These are phyloP conservation scores for Ochetophila trinervis DNA, from an alignment of 306 rosid genomes.

Conservation along the genomic window DNA sequence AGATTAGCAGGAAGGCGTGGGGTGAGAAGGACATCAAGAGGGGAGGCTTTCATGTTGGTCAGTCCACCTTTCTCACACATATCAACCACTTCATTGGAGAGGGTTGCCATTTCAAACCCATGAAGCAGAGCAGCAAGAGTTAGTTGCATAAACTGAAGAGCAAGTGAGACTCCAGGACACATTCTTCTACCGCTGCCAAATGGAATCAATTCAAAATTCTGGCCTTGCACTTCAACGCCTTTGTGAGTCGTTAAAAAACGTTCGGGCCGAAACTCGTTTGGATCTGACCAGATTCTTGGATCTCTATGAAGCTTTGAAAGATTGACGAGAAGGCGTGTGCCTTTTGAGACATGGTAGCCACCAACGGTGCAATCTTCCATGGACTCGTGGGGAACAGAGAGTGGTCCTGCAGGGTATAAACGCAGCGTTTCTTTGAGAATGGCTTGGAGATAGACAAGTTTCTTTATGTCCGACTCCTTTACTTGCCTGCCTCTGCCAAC, in stretches of 20 bases:
- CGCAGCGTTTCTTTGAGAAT: conserved; percentile 14
- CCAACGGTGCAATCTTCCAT: conserved; percentile 13
- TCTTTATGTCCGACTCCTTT: conserved; percentile 3
- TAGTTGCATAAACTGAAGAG: conserved; percentile 7
- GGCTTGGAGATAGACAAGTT: conserved; percentile 12
- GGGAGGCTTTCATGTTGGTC: conserved; percentile 18
- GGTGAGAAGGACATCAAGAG: conserved; percentile 18
- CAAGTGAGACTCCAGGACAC: conserved; percentile 11
- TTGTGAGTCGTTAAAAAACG: not conserved
- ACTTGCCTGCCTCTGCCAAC: conserved; percentile 19
- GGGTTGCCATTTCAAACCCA: conserved; percentile 15
- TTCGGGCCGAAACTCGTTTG: conserved; percentile 16
- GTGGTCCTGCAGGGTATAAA: conserved; percentile 9
- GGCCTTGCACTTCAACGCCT: conserved; percentile 7
- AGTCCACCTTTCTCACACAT: conserved; percentile 14
- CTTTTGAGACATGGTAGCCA: conserved; percentile 5
- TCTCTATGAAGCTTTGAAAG: conserved; percentile 15
- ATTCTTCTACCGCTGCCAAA: conserved; percentile 24
- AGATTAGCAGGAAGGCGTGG: conserved; percentile 14
- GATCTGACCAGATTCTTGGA: conserved; percentile 14
- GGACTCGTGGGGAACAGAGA: conserved; percentile 6
- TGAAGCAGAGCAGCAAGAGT: conserved; percentile 6
- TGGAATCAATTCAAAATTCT: conserved; percentile 13
- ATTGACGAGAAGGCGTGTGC: conserved; percentile 20
- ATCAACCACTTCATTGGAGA: conserved; percentile 10